Conservation (phyloP, 306 rosid genomes). For the Vachellia collinsii region DNA sequence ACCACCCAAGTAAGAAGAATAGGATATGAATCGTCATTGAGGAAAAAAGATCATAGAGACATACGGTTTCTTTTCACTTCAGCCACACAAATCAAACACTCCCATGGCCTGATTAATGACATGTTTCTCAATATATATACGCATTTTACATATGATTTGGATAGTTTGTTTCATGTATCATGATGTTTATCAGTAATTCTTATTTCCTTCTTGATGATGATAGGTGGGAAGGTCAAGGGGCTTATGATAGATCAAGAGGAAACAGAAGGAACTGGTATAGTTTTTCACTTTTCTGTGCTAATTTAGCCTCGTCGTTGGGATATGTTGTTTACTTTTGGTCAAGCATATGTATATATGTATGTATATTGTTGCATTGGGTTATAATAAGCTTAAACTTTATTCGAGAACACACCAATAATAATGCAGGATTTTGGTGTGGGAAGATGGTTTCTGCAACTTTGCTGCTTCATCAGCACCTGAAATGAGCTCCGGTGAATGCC, state of each 20-base stretch:
- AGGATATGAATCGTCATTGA: background rate
- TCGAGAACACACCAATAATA: background rate
- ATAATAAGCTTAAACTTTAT: background rate
- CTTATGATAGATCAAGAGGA: conserved; percentile 95
- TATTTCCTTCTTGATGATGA: conserved; percentile 25
- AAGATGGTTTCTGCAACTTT: conserved; percentile 99
- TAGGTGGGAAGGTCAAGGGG: conserved; percentile 99
- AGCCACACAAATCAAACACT: conserved; percentile 21
- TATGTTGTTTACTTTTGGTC: background rate
- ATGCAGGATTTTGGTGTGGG: conserved; percentile 97
- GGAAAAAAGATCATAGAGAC: background rate
- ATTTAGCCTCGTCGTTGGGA: background rate
- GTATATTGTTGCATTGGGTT: background rate
- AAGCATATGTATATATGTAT: too few relatives aligned
- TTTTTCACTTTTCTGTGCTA: background rate
- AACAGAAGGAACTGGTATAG: conserved; percentile 93
- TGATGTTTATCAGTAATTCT: conserved; percentile 26
- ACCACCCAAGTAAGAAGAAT: conserved; percentile 81
- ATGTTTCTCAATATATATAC: background rate
- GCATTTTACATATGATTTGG: background rate
- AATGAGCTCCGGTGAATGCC: conserved; percentile 63
- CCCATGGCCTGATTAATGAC: conserved; percentile 19
- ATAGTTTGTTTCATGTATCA: background rate
- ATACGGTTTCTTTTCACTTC: background rate
- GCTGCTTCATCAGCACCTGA: conserved; percentile 75